Percentiles rank a stretch among this genome's conserved stretches.
Evolutionary conservation across 257 asterid genomes (phyloP).

Genomic region (Lithospermum erythrorhizon): DNA sequence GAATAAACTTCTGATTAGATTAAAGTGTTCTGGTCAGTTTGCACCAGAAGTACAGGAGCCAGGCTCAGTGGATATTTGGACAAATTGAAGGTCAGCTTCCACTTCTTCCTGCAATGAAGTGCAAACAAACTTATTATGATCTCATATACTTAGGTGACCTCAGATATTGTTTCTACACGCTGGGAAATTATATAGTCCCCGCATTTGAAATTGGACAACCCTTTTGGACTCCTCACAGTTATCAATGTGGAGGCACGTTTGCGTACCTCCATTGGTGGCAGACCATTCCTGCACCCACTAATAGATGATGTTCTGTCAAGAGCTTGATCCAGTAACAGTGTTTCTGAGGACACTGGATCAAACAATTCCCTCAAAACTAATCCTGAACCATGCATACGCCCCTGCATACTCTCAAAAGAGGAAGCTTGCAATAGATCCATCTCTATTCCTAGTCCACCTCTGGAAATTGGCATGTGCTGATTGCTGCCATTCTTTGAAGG

Average conservation of each 20-base stretch:
- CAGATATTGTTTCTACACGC: too few species aligned
- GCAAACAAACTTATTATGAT: not conserved
- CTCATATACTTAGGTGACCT: too few species aligned
- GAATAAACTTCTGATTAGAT: constrained; percentile 22
- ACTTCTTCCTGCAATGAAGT: not conserved
- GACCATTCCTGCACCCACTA: not conserved
- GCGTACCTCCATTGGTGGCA: not conserved
- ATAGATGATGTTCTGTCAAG: not conserved
- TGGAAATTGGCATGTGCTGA: constrained; percentile 28
- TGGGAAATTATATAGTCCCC: too few species aligned
- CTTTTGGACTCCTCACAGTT: too few species aligned
- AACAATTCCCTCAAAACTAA: constrained; percentile 35
- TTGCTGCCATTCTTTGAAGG: constrained; percentile 19
- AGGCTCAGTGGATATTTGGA: not conserved
- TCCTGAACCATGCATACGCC: constrained; percentile 29
- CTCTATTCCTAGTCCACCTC: constrained; percentile 40
- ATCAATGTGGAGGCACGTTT: too few species aligned
- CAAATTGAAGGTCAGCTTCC: not conserved
- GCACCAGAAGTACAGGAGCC: not conserved
- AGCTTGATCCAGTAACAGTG: constrained; percentile 25
- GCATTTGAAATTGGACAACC: too few species aligned
- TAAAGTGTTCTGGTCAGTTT: constrained; percentile 6
- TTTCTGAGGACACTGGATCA: constrained; percentile 39
- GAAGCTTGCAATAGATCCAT: constrained; percentile 49
- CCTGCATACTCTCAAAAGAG: constrained; percentile 22